Evolutionary conservation across 192 early-diverging fungal genomes (phyloP), one percentile per base, ranked within the genome.

Genomic region (Entomortierella beljakovae): DNA sequence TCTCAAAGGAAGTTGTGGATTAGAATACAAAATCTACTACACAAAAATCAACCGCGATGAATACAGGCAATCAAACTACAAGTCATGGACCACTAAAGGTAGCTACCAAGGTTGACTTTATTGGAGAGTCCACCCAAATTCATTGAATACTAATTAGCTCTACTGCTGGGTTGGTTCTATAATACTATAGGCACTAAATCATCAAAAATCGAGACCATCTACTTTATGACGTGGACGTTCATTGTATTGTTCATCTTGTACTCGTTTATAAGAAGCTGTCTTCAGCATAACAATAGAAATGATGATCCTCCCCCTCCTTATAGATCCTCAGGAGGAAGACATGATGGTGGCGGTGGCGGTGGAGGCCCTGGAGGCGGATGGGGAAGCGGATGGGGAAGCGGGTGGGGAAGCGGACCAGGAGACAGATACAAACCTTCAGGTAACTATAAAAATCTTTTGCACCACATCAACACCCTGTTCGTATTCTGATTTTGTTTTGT

Each of bases 1-100:
- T 20, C 64, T 85, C 31, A 69, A 67, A 15, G 81, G 81, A 22
- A 77, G 72, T 48, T 83, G 84, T 57, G 84, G 84, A 7, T 55
- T 85, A 10, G 84, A 85, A 31, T 85, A 82, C 42, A 75, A 71
- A 16, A 59, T 82, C 4, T 28, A 61, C 34, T 81, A 81, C 26
- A 70, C 61, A 20, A 52, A 73, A 37, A 15, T 37, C n/a, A 37
- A 50, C 16, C 28, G 48, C n/a, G 40, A 57, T 13, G 46, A 61
- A n/a, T 8, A 54, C 2, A 23, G 26, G 18, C 25, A 22, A 29
- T 50, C 62, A 5, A 40, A 70, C 11, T 55, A 60, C 38, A 62
- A 46, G 29, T 53, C 64, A 60, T 70, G 63, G 70, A 34, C 46
- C 33, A 23, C 28, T 37, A 42, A 48, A 71, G 55, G 70, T 80